These are phyloP conservation scores for Boletus sensibilis DNA, from an alignment of 768 basidiomycete species.

Conservation along the genomic window DNA sequence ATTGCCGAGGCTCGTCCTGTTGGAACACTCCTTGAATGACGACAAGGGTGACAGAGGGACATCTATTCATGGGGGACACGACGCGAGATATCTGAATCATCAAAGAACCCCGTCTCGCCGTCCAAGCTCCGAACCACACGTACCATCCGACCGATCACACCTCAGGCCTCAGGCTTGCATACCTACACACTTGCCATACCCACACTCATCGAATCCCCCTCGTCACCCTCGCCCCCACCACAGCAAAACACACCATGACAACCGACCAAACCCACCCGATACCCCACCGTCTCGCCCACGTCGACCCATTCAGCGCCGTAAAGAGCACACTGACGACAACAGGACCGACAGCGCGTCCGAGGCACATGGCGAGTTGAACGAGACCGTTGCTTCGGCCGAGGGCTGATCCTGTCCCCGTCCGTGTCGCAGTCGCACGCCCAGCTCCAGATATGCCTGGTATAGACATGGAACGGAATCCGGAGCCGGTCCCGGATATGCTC, in stretches of 20 bases:
- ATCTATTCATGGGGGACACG: neutral
- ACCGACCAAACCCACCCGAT: constrained; percentile 10
- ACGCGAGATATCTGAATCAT: neutral
- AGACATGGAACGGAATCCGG: neutral
- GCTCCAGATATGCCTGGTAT: neutral
- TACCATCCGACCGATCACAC: too few relatives aligned
- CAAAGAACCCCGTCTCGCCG: neutral
- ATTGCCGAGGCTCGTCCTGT: neutral
- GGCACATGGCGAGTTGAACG: constrained; percentile 54
- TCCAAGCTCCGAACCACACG: neutral
- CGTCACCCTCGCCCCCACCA: constrained; percentile 13
- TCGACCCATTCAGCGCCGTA: constrained; percentile 7
- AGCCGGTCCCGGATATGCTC: neutral
- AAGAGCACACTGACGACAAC: constrained; percentile 32
- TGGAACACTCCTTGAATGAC: too few relatives aligned
- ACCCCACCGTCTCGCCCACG: constrained; percentile 7
- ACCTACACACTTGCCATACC: too few relatives aligned
- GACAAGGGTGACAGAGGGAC: neutral
- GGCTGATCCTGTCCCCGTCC: constrained; percentile 19
- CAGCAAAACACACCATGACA: constrained; percentile 1
- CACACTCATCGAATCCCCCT: neutral
- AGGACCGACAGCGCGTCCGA: constrained; percentile 51
- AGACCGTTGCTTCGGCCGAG: constrained; percentile 64
- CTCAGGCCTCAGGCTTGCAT: too few relatives aligned
- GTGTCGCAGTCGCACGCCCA: neutral